Base-by-base conservation (phyloP, 2,329 filamentous ascomycete species). In the Thielaviopsis ethacetica region DNA sequence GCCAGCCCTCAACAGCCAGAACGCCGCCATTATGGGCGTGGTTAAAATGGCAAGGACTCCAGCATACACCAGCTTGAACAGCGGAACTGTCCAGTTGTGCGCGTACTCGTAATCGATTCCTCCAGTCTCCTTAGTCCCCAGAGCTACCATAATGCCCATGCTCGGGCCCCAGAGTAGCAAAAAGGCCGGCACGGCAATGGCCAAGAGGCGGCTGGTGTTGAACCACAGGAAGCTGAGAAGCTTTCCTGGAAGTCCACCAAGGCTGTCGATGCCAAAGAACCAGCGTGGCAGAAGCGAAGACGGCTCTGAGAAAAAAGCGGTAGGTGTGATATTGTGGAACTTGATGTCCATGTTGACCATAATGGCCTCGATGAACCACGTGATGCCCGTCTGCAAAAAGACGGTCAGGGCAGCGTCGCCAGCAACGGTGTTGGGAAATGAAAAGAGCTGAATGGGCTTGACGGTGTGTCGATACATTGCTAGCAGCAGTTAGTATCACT, bases 341-440 rank as follows among this genome's bases (percentile, higher is more conserved):
- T 66, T 68, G 21, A 80, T 67, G 66, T 79, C 76, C 22, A 68
- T 67, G 63, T 72, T 73, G 26, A 80, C 75, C n/a, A 78, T 65
- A 27, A 71, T 60, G 41, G 72, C 67, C 64, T 79, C 75, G 50
- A 77, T 67, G 56, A 76, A 67, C 76, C 77, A 80, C 22, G 77
- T 80, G 53, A 77, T 68, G 62, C 76, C 65, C 63, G 69, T 72
- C 65, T 79, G 76, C 56, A 79, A 57, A 62, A 79, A 68, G 60
- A 77, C 71, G n/a, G 77, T 79, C 49, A 80, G 68, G 44, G 70
- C 73, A 2, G 72, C 73, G 65, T 80, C 77, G 57, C 71, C 73
- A 10, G 75, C 71, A 2, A 80, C 68, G 1, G 76, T 78, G 63
- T 76, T 76, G 62, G 77, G 76, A 27, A 77, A 71, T 62, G 70